Evolutionary conservation across 371 early-diverging fungal species (phyloP).

Genomic region (Rhizomucor pusillus): DNA sequence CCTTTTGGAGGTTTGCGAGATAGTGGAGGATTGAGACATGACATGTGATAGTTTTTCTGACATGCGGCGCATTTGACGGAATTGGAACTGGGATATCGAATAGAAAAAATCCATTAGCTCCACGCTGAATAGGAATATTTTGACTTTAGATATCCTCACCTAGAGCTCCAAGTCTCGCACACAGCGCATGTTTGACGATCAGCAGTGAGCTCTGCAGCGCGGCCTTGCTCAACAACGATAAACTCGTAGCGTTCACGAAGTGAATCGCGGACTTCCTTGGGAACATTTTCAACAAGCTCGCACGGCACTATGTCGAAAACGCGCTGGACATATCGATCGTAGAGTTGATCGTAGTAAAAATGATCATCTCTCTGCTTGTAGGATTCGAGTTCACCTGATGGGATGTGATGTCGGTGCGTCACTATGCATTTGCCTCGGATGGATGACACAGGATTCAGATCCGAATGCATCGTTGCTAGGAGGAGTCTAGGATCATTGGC

Average conservation of each 20-base stretch:
- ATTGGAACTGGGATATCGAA: neutral
- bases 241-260: conserved; percentile 69
- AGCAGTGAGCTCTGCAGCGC: conserved; percentile 67
- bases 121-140: neutral
- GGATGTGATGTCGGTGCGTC: conserved; percentile 67
- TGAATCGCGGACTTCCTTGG: conserved; percentile 65
- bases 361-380: conserved; percentile 61
- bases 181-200: conserved; percentile 69
- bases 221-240: conserved; percentile 79
- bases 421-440: conserved; percentile 82
- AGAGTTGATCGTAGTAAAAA: conserved; percentile 84
- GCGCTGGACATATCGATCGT: conserved; percentile 85
- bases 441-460: conserved; percentile 74
- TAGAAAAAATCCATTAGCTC: neutral
- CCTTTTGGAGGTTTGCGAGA: conserved; percentile 73
- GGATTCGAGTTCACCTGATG: conserved; percentile 42
- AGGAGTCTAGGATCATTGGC: conserved; percentile 71
- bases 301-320: conserved; percentile 85
- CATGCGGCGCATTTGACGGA: conserved; percentile 74
- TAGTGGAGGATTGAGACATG: conserved; percentile 75
- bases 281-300: conserved; percentile 77
- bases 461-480: conserved; percentile 88
- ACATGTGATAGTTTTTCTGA: conserved; percentile 72
- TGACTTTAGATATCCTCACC: conserved; percentile 26
- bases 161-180: conserved; percentile 76